Conservation (phyloP, 768 basidiomycete species). For the Rhizopogon vesiculosus region DNA sequence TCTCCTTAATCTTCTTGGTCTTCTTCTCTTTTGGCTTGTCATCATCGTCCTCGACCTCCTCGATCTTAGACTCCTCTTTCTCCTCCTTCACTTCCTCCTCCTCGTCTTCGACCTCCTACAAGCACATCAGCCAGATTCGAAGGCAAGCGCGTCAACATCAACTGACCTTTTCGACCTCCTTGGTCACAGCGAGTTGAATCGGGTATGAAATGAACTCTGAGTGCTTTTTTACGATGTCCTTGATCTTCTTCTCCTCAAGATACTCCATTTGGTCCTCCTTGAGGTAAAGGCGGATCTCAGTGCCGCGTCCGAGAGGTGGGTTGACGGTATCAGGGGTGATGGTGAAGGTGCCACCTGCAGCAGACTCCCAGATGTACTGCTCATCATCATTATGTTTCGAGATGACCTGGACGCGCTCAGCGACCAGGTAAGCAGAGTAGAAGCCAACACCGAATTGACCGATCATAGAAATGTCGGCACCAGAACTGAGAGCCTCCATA, state of each 20-base stretch:
- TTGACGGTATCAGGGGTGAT: constrained; percentile 92
- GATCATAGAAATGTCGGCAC: constrained; percentile 93
- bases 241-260: constrained; percentile 98
- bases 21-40: constrained; percentile 87
- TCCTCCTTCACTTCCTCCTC: constrained; percentile 73
- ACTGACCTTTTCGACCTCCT: constrained; percentile 97
- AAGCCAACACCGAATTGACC: constrained; percentile 99
- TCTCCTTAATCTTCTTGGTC: constrained; percentile 92
- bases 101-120: constrained; percentile 82
- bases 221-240: constrained; percentile 99
- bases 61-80: constrained; percentile 72
- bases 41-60: constrained; percentile 81
- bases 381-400: constrained; percentile 99
- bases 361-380: constrained; percentile 99
- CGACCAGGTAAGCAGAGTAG: constrained; percentile 99
- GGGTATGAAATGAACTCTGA: constrained; percentile 99
- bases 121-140: not conserved
- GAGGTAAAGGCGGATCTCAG: constrained; percentile 86
- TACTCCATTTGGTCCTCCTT: constrained; percentile 99
- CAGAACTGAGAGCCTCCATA: constrained; percentile 96
- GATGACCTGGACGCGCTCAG: constrained; percentile 97
- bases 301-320: constrained; percentile 89
- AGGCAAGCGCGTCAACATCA: not conserved
- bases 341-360: constrained; percentile 98
- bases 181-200: constrained; percentile 96